Base-by-base conservation (phyloP, 164 flowering plant species). In the Vitis riparia region DNA sequence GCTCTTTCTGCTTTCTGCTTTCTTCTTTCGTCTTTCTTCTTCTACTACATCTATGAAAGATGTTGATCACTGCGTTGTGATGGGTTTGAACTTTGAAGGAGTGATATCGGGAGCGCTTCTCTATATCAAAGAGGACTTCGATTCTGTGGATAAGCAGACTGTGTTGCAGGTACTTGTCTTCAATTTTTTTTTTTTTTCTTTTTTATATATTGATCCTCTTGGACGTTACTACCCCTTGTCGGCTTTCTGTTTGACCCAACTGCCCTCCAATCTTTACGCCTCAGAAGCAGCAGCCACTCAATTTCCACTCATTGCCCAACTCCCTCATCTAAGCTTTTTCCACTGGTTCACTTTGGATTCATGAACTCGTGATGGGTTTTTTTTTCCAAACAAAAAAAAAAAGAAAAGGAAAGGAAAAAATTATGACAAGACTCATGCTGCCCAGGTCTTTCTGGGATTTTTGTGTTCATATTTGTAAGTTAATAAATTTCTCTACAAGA, bases 51-150 rank as follows among this genome's bases (percentile, higher is more conserved):
- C 12, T 58, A 14, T 9, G 23, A 11, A 11, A 47, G 11, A 56
- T 51, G 9, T 19, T 29, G 62, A 29, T 1, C 7, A 0, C 51
- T 57, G 4, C 29, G 65, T 17, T 55, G 27, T 62, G 44, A 3
- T 37, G 5, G 52, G 60, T 4, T 56, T 48, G 6, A 11, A 55
- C 13, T 62, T 37, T 66, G 58, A 79, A 89, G 93, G 94, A 29
- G 94, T 90, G 11, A 90, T 90, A 63, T 88, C 90, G 10, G 92
- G 92, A 4, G 92, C 91, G 8, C 87, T 90, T 55, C 88, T 90
- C 1, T 90, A 90, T 65, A 90, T 90, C 8, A 74, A 89, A 71
- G 92, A 88, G 76, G 90, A 88, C 55, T 88, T 88, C 79, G 47
- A 81, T 32, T 61, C 81, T 12, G 91, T 90, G 55, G 92, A 88